Evolutionary conservation across 2,329 filamentous ascomycete genomes (phyloP), one percentile per base, ranked within the genome.

Genomic region (Amphichorda felina): DNA sequence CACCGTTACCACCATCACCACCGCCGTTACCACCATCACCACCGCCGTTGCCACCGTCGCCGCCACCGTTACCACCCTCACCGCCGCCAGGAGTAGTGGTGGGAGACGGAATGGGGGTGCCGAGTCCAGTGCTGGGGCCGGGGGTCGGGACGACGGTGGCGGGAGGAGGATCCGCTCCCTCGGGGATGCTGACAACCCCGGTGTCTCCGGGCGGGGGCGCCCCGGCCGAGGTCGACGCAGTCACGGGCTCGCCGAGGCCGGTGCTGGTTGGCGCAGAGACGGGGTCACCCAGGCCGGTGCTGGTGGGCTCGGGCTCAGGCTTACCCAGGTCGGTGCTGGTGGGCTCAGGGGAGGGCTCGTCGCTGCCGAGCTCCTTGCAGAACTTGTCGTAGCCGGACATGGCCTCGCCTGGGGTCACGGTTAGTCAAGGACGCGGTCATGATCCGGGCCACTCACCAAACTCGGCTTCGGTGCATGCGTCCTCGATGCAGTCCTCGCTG

Each of bases 351-450:
- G 6, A 6, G n/a, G 9, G 13, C n/a, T 19, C 30, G 21, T 21
- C 24, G 32, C 30, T 25, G 8, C 27, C 24, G 32, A 34, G 24
- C 17, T 13, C 31, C n/a, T 34, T 32, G 37, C 37, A 38, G 37
- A 38, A 38, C 14, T 34, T 32, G 37, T 38, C 37, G 27, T 25
- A 38, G 19, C 31, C 37, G 17, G 30, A 26, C 37, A 38, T 38
- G 32, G 37, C 37, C 25, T 29, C 26, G 19, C 37, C 37, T 38
- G 28, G n/a, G 11, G 19, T 4, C 11, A 17, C 18, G 25, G 21
- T 27, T 21, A 27, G 29, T 18, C 26, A 28, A 15, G 8, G 5
- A 14, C 11, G 8, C 14, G 4, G 11, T 33, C 10, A 18, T 26
- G 5, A 17, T 33, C 10, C 3, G 14, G 17, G 15, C 16, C 14